Evolutionary conservation across 352 stramenopile genomes (phyloP).

Genomic region (Lagenidium sp.): DNA sequence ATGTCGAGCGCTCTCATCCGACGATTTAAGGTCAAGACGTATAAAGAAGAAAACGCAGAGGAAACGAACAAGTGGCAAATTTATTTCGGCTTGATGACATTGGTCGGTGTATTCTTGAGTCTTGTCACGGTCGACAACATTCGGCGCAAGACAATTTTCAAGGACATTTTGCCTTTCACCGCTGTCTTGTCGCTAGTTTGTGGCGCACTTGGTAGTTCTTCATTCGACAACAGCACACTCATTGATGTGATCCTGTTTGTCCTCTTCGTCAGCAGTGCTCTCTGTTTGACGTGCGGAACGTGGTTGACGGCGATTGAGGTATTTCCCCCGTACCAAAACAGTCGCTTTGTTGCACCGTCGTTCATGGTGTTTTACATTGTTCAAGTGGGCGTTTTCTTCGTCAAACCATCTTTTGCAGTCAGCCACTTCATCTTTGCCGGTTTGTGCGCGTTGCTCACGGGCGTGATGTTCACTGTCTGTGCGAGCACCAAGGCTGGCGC

Average conservation of each 20-base stretch:
- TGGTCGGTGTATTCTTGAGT: constrained; percentile 56
- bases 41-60: constrained; percentile 21
- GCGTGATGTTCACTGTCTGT: constrained; percentile 69
- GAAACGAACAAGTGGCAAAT: constrained; percentile 74
- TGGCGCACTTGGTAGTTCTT: constrained; percentile 41
- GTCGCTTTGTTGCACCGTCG: constrained; percentile 57
- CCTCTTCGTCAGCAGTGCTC: constrained; percentile 52
- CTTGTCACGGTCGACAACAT: constrained; percentile 76
- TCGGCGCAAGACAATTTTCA: constrained; percentile 85
- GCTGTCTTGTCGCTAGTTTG: constrained; percentile 46
- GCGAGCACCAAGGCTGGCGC: constrained; percentile 75
- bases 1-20: constrained; percentile 60
- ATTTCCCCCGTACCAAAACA: constrained; percentile 71
- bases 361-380: constrained; percentile 73
- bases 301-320: constrained; percentile 82
- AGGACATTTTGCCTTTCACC: constrained; percentile 74
- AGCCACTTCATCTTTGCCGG: constrained; percentile 71
- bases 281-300: constrained; percentile 68
- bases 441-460: constrained; percentile 55
- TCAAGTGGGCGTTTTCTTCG: constrained; percentile 53
- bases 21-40: constrained; percentile 49
- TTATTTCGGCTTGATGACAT: constrained; percentile 71
- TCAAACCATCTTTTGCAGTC: constrained; percentile 56
- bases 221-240: constrained; percentile 28
- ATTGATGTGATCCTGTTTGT: constrained; percentile 48